phyloP scores from a whole-genome alignment of 2,329 filamentous ascomycete genomes.

The Fusarium chuoi region DNA sequence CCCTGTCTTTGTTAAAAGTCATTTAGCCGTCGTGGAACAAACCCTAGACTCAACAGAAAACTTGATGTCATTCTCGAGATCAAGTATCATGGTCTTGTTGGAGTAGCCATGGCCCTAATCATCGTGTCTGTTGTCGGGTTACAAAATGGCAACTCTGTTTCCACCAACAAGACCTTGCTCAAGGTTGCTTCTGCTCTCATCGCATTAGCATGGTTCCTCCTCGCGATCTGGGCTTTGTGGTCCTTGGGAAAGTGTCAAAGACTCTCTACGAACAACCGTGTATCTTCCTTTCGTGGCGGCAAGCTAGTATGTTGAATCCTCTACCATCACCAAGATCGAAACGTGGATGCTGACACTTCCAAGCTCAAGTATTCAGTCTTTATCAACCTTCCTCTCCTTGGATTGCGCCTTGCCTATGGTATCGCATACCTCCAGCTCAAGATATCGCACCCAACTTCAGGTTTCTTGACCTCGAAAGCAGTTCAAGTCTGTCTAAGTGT shows the following conservation, averaged over 20 bases:
- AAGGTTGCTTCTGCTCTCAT: slow-evolving; percentile 6
- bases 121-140: neutral
- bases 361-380: slow-evolving; percentile 18
- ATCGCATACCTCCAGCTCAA: slow-evolving; percentile 7
- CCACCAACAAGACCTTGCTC: slow-evolving; percentile 4
- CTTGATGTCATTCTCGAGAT: slow-evolving; percentile 12
- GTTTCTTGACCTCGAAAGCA: slow-evolving; percentile 13
- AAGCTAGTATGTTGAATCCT: neutral
- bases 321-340: neutral
- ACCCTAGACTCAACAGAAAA: slow-evolving; percentile 11
- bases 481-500: slow-evolving; percentile 4
- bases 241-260: neutral
- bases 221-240: slow-evolving; percentile 10
- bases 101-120: slow-evolving; percentile 6
- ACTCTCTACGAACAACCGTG: neutral
- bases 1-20: neutral
- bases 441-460: slow-evolving; percentile 1
- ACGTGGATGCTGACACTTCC: neutral
- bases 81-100: slow-evolving; percentile 8
- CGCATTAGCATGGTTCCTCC: slow-evolving; percentile 2
- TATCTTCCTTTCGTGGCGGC: neutral
- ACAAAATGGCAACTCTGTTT: neutral
- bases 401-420: slow-evolving; percentile 5
- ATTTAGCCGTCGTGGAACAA: neutral
- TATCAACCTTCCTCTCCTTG: slow-evolving; percentile 3